Evolutionary conservation across 1,139 yeast species (phyloP).

Genomic region (Yamadazyma buinensis): DNA sequence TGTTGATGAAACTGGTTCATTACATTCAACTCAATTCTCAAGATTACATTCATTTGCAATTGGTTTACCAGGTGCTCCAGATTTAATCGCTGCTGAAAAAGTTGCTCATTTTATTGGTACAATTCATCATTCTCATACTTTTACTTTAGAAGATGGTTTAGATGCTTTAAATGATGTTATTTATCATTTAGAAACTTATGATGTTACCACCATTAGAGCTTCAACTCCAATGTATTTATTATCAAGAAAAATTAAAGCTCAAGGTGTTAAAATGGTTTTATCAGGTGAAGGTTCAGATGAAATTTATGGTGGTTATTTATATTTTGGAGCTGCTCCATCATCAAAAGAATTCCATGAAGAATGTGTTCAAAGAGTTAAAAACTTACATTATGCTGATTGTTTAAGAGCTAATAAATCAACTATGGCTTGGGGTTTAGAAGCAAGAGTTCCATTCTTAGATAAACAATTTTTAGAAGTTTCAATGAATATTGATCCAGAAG

Average conservation of each 20-base stretch:
- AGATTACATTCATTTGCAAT: constrained; percentile 93
- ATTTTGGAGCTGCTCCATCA: constrained; percentile 95
- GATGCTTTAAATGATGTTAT: constrained; percentile 95
- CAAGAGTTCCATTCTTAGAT: constrained; percentile 98
- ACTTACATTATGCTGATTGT: constrained; percentile 96
- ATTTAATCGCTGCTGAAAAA: constrained; percentile 90
- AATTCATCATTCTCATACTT: constrained; percentile 95
- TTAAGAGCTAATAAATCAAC: constrained; percentile 98
- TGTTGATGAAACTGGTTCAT: constrained; percentile 81
- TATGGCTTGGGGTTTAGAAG: constrained; percentile 99
- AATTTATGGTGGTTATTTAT: constrained; percentile 96
- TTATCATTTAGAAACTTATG: constrained; percentile 93
- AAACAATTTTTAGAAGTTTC: constrained; percentile 85
- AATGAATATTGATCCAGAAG: constrained; percentile 92
- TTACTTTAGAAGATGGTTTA: constrained; percentile 92
- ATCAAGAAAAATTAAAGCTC: constrained; percentile 96
- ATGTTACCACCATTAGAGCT: constrained; percentile 97
- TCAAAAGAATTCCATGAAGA: constrained; percentile 91
- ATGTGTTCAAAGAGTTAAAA: constrained; percentile 92
- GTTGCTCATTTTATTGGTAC: constrained; percentile 96
- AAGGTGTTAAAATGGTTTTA: constrained; percentile 98
- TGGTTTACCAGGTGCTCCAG: constrained; percentile 98
- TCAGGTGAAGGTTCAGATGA: constrained; percentile 99
- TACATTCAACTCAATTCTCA: constrained; percentile 77
- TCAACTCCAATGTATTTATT: constrained; percentile 98